Evolutionary conservation across 1,284 basidiomycete genomes (phyloP).

Genomic region (Coniferiporia weirii): DNA sequence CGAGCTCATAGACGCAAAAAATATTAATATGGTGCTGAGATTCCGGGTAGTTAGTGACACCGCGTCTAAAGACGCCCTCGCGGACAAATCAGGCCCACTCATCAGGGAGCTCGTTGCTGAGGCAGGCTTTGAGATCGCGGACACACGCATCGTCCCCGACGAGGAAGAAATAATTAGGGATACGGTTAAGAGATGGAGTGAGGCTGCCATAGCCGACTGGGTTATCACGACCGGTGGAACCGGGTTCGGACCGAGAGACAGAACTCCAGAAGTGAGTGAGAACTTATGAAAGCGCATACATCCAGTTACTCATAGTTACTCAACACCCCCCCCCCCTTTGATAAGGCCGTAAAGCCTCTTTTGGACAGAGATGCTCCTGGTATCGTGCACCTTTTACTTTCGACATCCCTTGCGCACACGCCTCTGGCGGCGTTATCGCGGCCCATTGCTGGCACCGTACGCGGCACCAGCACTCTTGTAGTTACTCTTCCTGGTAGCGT

Average conservation of each 20-base stretch:
- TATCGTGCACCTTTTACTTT: conserved; percentile 71
- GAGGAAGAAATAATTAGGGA: conserved; percentile 48
- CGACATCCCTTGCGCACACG: conserved; percentile 66
- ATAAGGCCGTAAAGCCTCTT: conserved; percentile 64
- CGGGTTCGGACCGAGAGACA: conserved; percentile 75
- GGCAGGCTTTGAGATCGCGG: conserved; percentile 35
- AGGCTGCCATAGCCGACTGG: conserved; percentile 50
- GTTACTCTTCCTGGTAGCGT: conserved; percentile 80
- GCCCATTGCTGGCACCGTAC: conserved; percentile 70
- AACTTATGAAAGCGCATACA: neutral
- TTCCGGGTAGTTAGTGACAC: conserved; percentile 59
- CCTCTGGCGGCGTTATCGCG: conserved; percentile 79
- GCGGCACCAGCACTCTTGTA: conserved; percentile 52
- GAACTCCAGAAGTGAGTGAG: conserved; percentile 68
- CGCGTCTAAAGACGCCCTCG: conserved; percentile 43
- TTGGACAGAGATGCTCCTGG: conserved; percentile 74
- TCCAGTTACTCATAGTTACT: neutral
- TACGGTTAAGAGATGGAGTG: conserved; percentile 42
- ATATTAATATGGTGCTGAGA: neutral
- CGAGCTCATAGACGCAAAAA: too few relatives aligned
- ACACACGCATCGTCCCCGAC: conserved; percentile 51
- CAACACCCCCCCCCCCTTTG: conserved; percentile 3
- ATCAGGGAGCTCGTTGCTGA: conserved; percentile 46
- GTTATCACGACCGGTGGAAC: conserved; percentile 84
- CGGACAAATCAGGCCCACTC: conserved; percentile 62